Evolutionary conservation across 2,329 filamentous ascomycete species (phyloP).

Genomic region (Bipolaris cookei): DNA sequence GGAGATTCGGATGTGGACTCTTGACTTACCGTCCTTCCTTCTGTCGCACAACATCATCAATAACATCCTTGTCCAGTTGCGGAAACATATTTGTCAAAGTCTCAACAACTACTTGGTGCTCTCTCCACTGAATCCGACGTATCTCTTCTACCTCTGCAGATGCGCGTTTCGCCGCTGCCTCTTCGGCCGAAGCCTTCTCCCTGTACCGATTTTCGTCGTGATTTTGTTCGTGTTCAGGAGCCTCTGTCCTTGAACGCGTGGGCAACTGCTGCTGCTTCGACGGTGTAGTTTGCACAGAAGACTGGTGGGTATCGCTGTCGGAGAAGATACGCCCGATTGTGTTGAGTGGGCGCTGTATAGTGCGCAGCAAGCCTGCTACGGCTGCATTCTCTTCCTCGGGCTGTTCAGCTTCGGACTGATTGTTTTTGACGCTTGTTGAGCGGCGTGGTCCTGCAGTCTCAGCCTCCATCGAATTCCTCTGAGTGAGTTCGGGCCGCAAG

Average conservation of each 20-base stretch:
- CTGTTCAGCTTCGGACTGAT: conserved; percentile 40
- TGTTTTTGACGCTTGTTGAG: conserved; percentile 58
- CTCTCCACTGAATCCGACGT: conserved; percentile 77
- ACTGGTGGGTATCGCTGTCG: conserved; percentile 59
- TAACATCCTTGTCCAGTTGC: conserved; percentile 89
- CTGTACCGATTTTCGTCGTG: conserved; percentile 37
- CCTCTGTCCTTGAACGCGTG: conserved; percentile 50
- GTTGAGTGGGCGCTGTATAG: conserved; percentile 87
- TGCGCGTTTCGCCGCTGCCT: conserved; percentile 87
- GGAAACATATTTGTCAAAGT: conserved; percentile 97
- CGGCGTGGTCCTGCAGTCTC: conserved; percentile 65
- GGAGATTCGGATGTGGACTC: no score
- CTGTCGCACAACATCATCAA: conserved; percentile 94
- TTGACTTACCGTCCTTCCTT: conserved; percentile 85
- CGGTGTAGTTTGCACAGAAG: conserved; percentile 50
- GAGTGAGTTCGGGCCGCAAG: conserved; percentile 63
- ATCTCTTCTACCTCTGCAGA: conserved; percentile 90
- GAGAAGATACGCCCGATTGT: conserved; percentile 96
- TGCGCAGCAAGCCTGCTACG: conserved; percentile 82
- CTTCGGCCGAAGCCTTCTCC: conserved; percentile 71
- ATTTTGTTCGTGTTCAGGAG: conserved; percentile 20
- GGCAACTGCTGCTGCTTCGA: conserved; percentile 56
- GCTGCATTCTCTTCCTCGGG: conserved; percentile 75
- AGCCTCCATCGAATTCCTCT: conserved; percentile 65
- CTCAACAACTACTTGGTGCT: conserved; percentile 91